These are phyloP conservation scores for Rheum nobile DNA, from an alignment of 148 eudicot species.

Conservation along the genomic window DNA sequence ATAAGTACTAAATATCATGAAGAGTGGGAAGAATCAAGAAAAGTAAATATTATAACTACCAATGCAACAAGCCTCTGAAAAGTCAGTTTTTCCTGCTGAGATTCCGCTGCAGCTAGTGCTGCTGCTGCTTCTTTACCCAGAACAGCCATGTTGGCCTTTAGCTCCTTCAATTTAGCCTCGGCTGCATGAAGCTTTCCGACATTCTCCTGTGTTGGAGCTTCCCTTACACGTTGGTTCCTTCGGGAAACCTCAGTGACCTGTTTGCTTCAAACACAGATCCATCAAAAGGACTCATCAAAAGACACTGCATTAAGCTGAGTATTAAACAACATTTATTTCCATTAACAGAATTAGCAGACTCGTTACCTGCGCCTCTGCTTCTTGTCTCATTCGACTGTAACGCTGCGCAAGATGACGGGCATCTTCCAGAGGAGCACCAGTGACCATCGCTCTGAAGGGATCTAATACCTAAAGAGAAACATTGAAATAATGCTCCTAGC, in stretches of 20 bases:
- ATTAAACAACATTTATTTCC: not conserved
- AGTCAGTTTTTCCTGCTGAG: conserved; percentile 90
- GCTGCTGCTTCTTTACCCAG: conserved; percentile 93
- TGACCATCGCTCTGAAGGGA: conserved; percentile 79
- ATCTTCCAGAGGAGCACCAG: conserved; percentile 85
- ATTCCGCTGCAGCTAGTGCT: conserved; percentile 84
- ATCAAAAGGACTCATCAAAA: not conserved
- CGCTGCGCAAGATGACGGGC: conserved; percentile 99
- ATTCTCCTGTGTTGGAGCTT: conserved; percentile 80
- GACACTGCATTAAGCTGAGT: not conserved
- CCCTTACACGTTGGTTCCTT: conserved; percentile 84
- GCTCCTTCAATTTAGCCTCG: conserved; percentile 82
- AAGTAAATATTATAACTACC: conserved; percentile 22
- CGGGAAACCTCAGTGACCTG: conserved; percentile 90
- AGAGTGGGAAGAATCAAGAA: not conserved
- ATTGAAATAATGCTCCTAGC: not conserved
- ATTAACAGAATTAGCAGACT: conserved; percentile 11
- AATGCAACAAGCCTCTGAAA: conserved; percentile 91
- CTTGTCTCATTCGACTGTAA: conserved; percentile 96
- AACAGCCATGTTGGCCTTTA: conserved; percentile 94
- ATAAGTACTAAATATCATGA: not conserved
- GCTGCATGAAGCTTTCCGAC: conserved; percentile 80
- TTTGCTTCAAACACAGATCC: conserved; percentile 26
- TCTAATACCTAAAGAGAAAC: conserved; percentile 52
- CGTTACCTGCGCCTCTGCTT: conserved; percentile 87